Evolutionary conservation across 805 yeast species (phyloP), one percentile per base, ranked within the genome.

Genomic region (Metschnikowia lachancei): DNA sequence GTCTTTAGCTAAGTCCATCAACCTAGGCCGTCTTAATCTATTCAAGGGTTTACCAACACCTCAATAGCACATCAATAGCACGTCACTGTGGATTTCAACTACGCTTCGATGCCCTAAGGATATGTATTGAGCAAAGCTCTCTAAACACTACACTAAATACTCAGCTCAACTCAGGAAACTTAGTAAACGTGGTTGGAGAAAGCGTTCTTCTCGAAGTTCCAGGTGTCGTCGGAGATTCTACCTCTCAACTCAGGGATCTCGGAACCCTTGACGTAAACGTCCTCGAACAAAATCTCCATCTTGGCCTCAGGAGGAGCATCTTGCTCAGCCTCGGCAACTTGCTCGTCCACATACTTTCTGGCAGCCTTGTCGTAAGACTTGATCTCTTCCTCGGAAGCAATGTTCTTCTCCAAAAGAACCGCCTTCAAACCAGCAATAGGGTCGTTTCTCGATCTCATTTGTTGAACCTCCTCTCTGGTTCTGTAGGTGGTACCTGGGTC

Each of bases 401-500:
- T 82, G 54, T 78, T 81, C 67, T 82, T 78, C 59, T 90, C 97
- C 62, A 91, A 68, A 57, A 94, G 76, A 54, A 82, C 87, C 63
- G 83, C 83, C 81, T 91, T 92, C 67, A 94, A 82, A 59, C 98
- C 98, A 47, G 96, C 91, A 70, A 94, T 89, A 61, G 98, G 97
- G 72, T 94, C 99, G 70, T 87, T 90, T 79, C 89, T 87, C 36
- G 98, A 89, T 80, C 99, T 87, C 97, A 94, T 91, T 78, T 92
- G 92, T 77, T 91, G 97, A 60, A 94, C 94, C 78, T 94, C 99
- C 77, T 94, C 99, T 80, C 99, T 91, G 67, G 99, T 94, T 83
- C 99, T 87, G 85, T 94, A 94, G 58, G 99, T 94, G 71, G 99
- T 94, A 81, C 99, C 99, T 64, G 99, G 99, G 76, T 94, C 99